A percentile compares a stretch with the other conserved stretches of the same genome.
Evolutionary conservation across 129 eudicot genomes (phyloP).

Genomic region (Dittrichia graveolens): DNA sequence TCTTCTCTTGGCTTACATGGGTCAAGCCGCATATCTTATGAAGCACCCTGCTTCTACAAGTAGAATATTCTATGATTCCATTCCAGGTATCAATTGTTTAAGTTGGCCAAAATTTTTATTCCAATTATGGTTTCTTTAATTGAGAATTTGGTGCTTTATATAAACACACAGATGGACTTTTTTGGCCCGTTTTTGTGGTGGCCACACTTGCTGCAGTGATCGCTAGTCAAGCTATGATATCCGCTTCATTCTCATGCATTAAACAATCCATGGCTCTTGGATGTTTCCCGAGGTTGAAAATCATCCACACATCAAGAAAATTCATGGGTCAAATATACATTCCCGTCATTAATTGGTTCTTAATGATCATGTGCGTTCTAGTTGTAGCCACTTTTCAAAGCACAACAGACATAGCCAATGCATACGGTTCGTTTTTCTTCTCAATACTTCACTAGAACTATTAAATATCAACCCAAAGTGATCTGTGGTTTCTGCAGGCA

Average conservation of each 20-base stretch:
- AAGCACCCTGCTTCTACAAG: conserved; percentile 59
- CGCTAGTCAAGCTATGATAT: conserved; percentile 99
- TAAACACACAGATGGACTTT: conserved; percentile 60
- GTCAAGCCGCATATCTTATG: conserved; percentile 89
- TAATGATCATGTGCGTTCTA: conserved; percentile 87
- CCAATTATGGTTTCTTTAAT: not conserved
- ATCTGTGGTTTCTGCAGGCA: conserved; percentile 52
- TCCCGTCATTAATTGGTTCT: conserved; percentile 89
- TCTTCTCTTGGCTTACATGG: conserved; percentile 95
- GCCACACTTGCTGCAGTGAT: conserved; percentile 94
- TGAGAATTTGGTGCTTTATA: not conserved
- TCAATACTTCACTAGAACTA: not conserved
- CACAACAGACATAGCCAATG: conserved; percentile 90
- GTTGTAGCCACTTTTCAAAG: conserved; percentile 90
- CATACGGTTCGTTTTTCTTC: conserved; percentile 63
- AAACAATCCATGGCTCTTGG: conserved; percentile 98
- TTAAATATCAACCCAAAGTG: not conserved
- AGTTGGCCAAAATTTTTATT: not conserved
- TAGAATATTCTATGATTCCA: conserved; percentile 82
- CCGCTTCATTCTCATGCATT: conserved; percentile 89
- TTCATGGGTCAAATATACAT: conserved; percentile 98
- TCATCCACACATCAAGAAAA: conserved; percentile 77
- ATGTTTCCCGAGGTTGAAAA: conserved; percentile 89
- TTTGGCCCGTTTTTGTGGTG: conserved; percentile 88
- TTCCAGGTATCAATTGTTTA: conserved; percentile 57